phyloP scores from a whole-genome alignment of 495 filamentous ascomycete species.

The Rhizodiscina lignyota region DNA sequence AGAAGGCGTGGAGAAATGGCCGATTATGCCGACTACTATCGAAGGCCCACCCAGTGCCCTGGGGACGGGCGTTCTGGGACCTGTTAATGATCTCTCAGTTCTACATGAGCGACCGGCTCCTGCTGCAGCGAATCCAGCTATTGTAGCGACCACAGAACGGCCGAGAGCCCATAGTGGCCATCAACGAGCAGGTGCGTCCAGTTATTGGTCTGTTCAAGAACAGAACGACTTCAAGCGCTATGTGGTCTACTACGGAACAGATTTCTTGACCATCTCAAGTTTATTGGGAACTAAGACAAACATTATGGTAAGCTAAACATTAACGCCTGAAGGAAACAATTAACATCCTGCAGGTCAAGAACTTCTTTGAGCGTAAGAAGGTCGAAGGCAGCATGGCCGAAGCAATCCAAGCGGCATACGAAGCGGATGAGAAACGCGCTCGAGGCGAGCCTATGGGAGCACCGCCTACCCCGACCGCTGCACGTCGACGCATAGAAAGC shows the following conservation, averaged over 20 bases:
- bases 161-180: conserved; percentile 4
- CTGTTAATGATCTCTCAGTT: conserved; percentile 3
- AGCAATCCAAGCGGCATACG: conserved; percentile 48
- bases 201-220: conserved; percentile 96
- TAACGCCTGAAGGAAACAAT: conserved; percentile 3
- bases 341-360: conserved; percentile 54
- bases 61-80: neutral
- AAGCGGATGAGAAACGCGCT: conserved; percentile 51
- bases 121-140: neutral
- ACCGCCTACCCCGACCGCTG: conserved; percentile 42
- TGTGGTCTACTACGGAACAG: conserved; percentile 70
- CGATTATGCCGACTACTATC: conserved; percentile 1
- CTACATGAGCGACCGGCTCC: conserved; percentile 3
- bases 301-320: conserved; percentile 55
- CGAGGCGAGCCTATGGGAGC: conserved; percentile 56
- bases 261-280: conserved; percentile 40
- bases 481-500: conserved; percentile 5
- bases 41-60: neutral
- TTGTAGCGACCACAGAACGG: conserved; percentile 3
- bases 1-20: conserved; percentile 3
- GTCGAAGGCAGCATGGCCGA: conserved; percentile 47
- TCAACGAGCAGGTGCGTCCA: conserved; percentile 40
- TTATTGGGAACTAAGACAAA: conserved; percentile 65
- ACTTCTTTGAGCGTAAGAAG: conserved; percentile 67
- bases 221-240: conserved; percentile 63